These are phyloP conservation scores for Candolleomyces efflorescens DNA, from an alignment of 768 basidiomycete species.

Conservation along the genomic window DNA sequence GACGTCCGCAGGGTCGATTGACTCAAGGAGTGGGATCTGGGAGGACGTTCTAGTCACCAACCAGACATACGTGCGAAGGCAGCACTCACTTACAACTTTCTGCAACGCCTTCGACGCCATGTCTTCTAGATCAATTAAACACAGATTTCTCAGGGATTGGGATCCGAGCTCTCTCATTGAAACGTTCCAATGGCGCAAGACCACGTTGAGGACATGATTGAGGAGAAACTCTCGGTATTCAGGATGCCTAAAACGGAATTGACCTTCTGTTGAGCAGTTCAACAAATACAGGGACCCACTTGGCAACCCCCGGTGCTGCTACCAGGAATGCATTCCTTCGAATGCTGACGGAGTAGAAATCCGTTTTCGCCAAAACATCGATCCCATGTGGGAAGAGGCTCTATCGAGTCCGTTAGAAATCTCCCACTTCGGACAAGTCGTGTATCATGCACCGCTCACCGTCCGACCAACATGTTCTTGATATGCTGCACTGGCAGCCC, in stretches of 20 bases:
- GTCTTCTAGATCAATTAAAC: constrained; percentile 49
- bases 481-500: constrained; percentile 96
- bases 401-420: constrained; percentile 35
- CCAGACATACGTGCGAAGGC: neutral
- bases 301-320: constrained; percentile 83
- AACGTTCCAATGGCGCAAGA: constrained; percentile 86
- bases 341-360: constrained; percentile 92
- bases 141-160: constrained; percentile 67
- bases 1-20: constrained; percentile 63
- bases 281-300: constrained; percentile 46
- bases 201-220: constrained; percentile 68
- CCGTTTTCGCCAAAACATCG: constrained; percentile 84
- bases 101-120: constrained; percentile 47
- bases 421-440: neutral
- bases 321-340: constrained; percentile 79
- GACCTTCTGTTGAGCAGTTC: neutral
- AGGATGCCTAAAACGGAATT: constrained; percentile 48
- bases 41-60: constrained; percentile 3
- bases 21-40: constrained; percentile 55
- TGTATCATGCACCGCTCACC: constrained; percentile 42
- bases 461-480: constrained; percentile 96
- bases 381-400: constrained; percentile 91
- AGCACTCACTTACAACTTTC: constrained; percentile 46
- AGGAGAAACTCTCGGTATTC: constrained; percentile 72
- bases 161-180: constrained; percentile 76